A percentile compares a stretch with the other conserved stretches of the same genome.
These are phyloP conservation scores for Sequoiadendron giganteum DNA, from an alignment of 75 land plant species.

Conservation along the genomic window DNA sequence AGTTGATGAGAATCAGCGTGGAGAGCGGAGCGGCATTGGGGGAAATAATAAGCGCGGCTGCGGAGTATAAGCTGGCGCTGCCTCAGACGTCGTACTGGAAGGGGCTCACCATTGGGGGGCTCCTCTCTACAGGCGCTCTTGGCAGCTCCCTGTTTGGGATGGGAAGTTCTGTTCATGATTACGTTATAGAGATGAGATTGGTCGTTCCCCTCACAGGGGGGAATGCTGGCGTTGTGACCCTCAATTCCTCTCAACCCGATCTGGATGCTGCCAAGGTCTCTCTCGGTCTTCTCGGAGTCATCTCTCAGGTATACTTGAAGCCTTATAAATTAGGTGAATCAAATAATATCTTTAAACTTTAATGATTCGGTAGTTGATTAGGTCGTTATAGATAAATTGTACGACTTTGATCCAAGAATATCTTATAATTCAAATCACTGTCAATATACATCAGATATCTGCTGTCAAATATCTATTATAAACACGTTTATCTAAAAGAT, in stretches of 20 bases:
- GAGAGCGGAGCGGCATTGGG: constrained; percentile 60
- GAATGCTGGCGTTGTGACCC: constrained; percentile 36
- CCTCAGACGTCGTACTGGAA: constrained; percentile 76
- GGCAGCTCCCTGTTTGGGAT: constrained; percentile 68
- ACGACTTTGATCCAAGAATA: too few relatives aligned
- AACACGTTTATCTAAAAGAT: too few relatives aligned
- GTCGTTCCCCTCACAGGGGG: constrained; percentile 41
- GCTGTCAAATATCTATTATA: too few relatives aligned
- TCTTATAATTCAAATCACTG: too few relatives aligned
- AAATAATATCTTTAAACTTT: too few relatives aligned
- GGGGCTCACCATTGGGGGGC: constrained; percentile 68
- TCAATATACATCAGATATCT: too few relatives aligned
- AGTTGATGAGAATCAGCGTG: constrained; percentile 37
- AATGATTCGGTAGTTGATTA: too few relatives aligned
- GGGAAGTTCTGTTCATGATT: constrained; percentile 68
- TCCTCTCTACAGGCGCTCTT: constrained; percentile 71
- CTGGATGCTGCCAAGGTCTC: constrained; percentile 70
- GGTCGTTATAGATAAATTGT: too few relatives aligned
- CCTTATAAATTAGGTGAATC: too few relatives aligned
- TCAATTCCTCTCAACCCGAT: constrained; percentile 25
- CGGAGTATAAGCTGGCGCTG: constrained; percentile 51
- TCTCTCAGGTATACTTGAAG: constrained; percentile 46
- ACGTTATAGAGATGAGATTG: constrained; percentile 48
- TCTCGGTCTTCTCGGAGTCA: constrained; percentile 78
- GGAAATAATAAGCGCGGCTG: constrained; percentile 50